Conservation (phyloP, 345 rosid species). For the Citrus sinensis region DNA sequence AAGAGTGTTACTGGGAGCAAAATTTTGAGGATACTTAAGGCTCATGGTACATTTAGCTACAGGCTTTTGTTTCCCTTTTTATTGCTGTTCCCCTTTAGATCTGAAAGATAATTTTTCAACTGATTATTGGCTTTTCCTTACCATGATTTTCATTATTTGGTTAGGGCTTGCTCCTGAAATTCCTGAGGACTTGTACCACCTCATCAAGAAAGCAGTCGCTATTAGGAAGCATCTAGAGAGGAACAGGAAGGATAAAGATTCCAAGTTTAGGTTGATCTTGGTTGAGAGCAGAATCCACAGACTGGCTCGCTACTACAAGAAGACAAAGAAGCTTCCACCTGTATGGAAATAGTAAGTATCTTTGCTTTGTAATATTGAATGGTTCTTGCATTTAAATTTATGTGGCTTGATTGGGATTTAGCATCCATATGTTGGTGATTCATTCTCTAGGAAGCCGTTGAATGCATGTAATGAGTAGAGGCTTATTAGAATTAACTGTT, state of each 20-base stretch:
- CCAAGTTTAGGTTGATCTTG: slow-evolving; percentile 84
- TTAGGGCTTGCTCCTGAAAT: slow-evolving; percentile 88
- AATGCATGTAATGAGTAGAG: not conserved
- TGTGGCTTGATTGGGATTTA: not conserved
- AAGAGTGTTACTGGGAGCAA: slow-evolving; percentile 65
- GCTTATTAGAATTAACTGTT: too few species aligned
- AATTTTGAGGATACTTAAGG: slow-evolving; percentile 60
- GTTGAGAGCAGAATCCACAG: slow-evolving; percentile 95
- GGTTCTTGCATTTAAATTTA: not conserved
- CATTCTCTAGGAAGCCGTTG: not conserved
- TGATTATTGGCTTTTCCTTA: not conserved
- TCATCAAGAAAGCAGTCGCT: slow-evolving; percentile 92
- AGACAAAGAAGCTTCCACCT: slow-evolving; percentile 92
- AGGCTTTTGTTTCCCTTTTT: not conserved
- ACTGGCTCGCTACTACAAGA: slow-evolving; percentile 94
- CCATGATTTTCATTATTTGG: not conserved
- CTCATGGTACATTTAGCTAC: slow-evolving; percentile 33
- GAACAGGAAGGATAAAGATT: slow-evolving; percentile 94
- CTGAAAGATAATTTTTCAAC: not conserved
- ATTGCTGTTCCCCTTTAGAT: not conserved
- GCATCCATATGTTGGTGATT: not conserved
- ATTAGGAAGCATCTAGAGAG: slow-evolving; percentile 95
- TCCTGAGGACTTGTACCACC: slow-evolving; percentile 85
- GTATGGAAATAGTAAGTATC: slow-evolving; percentile 85
- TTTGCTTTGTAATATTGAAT: not conserved